Evolutionary conservation across 129 eudicot genomes (phyloP), one percentile per base, ranked within the genome.

Genomic region (Artemisia tridentata): DNA sequence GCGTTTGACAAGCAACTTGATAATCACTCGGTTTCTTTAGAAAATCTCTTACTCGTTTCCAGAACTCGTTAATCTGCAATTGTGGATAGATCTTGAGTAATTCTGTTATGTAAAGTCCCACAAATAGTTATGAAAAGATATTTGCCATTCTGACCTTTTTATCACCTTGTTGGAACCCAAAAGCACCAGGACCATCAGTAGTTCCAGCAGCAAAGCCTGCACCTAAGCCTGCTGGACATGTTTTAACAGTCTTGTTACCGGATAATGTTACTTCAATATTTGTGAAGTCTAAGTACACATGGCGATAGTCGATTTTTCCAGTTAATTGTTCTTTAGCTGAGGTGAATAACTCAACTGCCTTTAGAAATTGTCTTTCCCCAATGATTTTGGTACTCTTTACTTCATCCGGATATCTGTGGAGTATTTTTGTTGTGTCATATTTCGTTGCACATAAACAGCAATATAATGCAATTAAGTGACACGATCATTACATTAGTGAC

Each of bases 111-210:
- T 45, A 52, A 49, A 18, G 45, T 3, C 70, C 54, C 27, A 21
- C 16, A 49, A 47, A 23, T 7, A 3, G 11, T 52, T 17, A 14
- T 51, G 67, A 21, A 16, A 69, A 59, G 18, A 16, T 2, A 23
- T 12, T 14, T 11, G 50, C 18, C 16, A 70, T 16, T 27, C 73
- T 64, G 52, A 87, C 93, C 85, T 84, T 75, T 11, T 71, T 75
- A 56, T 87, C 95, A n/a, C 95, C 95, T 75, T 87, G 95, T 80
- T 87, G 89, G 65, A 87, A 87, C 23, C 89, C 95, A 64, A 84
- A 84, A 67, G 80, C 87, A 56, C 95, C 95, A 14, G 95, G 95
- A 12, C 95, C 95, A 65, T 87, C 95, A 14, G 95, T 87, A n/a
- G 95, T 87, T 64, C 95, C 95, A 9, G 95, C 95, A 14, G 95